phyloP scores from a whole-genome alignment of 106 monocot species.

The Acorus calamus region DNA sequence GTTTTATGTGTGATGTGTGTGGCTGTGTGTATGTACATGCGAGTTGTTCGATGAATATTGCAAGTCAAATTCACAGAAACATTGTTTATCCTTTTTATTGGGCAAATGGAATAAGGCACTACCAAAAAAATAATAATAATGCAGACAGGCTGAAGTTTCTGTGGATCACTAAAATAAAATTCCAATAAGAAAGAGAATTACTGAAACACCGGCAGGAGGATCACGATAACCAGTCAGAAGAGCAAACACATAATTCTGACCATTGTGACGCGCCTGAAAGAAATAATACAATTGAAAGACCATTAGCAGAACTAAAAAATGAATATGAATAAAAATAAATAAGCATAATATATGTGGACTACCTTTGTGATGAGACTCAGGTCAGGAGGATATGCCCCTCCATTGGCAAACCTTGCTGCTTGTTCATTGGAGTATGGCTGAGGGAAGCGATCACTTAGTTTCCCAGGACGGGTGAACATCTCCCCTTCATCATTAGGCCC shows the following conservation, averaged over 20 bases:
- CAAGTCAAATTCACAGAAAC: no score
- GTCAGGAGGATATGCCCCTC: conserved; percentile 73
- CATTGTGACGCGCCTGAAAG: conserved; percentile 80
- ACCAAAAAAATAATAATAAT: no score
- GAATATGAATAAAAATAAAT: no score
- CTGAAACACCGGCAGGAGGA: conserved; percentile 83
- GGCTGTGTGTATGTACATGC: no score
- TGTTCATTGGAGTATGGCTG: conserved; percentile 71
- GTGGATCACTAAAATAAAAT: no score
- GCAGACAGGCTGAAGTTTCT: no score
- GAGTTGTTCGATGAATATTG: no score
- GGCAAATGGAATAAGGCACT: no score
- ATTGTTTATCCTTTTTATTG: no score
- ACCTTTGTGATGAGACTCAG: conserved; percentile 77
- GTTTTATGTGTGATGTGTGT: no score
- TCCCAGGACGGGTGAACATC: conserved; percentile 73
- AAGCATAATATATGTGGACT: background rate
- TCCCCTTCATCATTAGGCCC: conserved; percentile 81
- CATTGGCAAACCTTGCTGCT: conserved; percentile 72
- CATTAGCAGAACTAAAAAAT: no score
- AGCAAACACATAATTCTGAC: conserved; percentile 82
- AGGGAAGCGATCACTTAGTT: conserved; percentile 69
- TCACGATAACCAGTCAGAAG: conserved; percentile 93
- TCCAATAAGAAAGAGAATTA: conserved; percentile 14
- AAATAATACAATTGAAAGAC: background rate